Evolutionary conservation across 108 stramenopile genomes (phyloP).

Genomic region (Skeletonema grethae): DNA sequence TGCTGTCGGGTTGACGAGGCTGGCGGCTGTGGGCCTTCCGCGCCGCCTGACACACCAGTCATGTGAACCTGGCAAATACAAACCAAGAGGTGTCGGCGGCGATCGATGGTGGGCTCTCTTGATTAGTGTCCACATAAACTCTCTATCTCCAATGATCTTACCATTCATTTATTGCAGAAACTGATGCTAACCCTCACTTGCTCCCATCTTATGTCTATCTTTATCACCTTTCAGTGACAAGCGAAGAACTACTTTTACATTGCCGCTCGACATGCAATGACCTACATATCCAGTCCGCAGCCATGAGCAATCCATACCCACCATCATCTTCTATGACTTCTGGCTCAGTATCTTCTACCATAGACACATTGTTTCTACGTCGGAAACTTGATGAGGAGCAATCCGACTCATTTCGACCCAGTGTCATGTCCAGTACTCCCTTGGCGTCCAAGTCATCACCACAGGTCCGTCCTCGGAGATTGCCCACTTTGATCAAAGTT

Average conservation of each 20-base stretch:
- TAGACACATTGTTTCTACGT: neutral
- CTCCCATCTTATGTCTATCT: neutral
- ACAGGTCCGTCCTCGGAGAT: conserved; percentile 37
- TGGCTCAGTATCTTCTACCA: neutral
- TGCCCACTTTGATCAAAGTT: conserved; percentile 48
- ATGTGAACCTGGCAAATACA: neutral
- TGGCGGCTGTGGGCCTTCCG: neutral
- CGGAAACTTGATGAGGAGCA: neutral
- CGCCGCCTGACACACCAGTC: neutral
- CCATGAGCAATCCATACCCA: conserved; percentile 5
- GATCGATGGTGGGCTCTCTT: neutral
- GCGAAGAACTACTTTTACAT: neutral
- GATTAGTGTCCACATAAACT: neutral
- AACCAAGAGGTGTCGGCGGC: neutral
- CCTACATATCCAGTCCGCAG: neutral
- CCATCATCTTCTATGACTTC: neutral
- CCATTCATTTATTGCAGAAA: neutral
- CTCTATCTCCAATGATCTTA: neutral
- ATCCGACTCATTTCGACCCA: neutral
- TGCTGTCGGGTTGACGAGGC: neutral
- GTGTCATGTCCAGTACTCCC: neutral
- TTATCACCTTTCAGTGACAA: neutral
- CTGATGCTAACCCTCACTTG: neutral
- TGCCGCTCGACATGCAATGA: conserved; percentile 2
- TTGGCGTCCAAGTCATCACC: neutral